Percentiles rank a stretch among this genome's conserved stretches.
These are phyloP conservation scores for Cordyceps cateniannulata DNA, from an alignment of 2,329 filamentous ascomycete genomes.

Conservation along the genomic window DNA sequence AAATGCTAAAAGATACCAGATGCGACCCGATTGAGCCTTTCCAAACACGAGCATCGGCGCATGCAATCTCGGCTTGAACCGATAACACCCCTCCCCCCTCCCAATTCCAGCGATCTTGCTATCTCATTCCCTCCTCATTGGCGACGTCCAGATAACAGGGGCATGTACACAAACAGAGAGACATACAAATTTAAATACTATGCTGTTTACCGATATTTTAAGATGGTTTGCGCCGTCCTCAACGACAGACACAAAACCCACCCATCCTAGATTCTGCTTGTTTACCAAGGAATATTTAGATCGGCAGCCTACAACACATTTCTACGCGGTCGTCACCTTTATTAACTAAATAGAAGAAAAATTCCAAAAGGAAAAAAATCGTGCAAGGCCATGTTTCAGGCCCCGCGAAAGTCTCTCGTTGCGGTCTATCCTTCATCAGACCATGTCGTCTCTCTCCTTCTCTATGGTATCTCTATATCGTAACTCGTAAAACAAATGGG, in stretches of 20 bases:
- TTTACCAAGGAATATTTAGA: neutral
- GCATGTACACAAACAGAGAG: neutral
- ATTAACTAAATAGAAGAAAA: slow-evolving; percentile 13
- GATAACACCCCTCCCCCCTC: slow-evolving; percentile 5
- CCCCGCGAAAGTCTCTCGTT: slow-evolving; percentile 9
- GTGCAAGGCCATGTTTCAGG: slow-evolving; percentile 12
- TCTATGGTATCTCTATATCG: slow-evolving; percentile 11
- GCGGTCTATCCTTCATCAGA: slow-evolving; percentile 7
- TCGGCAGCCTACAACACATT: neutral
- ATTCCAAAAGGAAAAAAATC: slow-evolving; percentile 3
- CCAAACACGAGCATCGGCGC: neutral
- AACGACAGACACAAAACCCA: neutral
- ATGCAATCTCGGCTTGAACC: neutral
- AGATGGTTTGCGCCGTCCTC: neutral
- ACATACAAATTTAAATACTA: neutral
- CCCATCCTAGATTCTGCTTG: neutral
- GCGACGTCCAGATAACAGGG: neutral
- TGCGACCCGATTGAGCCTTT: neutral
- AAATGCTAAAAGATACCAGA: neutral
- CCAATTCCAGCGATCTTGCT: neutral
- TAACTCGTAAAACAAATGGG: slow-evolving; percentile 11
- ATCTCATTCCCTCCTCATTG: neutral
- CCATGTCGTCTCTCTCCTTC: slow-evolving; percentile 8
- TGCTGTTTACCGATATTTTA: neutral
- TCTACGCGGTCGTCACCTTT: slow-evolving; percentile 11